Conservation (phyloP, 208 protist species). For the Novymonas esmeraldas region DNA sequence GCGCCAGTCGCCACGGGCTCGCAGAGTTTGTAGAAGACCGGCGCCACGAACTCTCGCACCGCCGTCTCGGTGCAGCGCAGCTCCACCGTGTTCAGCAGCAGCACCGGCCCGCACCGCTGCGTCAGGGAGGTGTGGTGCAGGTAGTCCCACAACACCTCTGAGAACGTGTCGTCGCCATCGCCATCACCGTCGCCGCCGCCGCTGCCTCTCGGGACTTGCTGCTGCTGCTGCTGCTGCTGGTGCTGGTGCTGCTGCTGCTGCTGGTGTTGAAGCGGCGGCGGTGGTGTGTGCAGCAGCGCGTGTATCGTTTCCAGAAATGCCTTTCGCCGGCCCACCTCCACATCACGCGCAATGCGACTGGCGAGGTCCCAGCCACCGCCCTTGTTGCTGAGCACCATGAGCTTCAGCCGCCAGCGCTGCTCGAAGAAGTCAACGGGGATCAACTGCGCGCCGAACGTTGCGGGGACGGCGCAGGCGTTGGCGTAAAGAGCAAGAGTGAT, state of each 20-base stretch:
- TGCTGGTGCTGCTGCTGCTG: background rate
- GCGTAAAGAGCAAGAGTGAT: constrained; percentile 27
- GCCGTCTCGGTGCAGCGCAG: constrained; percentile 39
- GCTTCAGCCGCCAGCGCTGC: constrained; percentile 40
- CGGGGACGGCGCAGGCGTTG: constrained; percentile 27
- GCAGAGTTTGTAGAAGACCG: constrained; percentile 36
- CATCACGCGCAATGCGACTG: constrained; percentile 33
- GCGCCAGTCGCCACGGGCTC: constrained; percentile 4
- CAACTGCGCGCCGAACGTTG: constrained; percentile 35
- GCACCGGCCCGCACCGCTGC: constrained; percentile 31
- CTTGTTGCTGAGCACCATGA: constrained; percentile 34
- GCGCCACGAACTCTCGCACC: constrained; percentile 35
- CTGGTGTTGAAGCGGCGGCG: background rate
- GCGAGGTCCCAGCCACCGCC: constrained; percentile 38
- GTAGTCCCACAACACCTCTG: constrained; percentile 10
- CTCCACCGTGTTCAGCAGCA: constrained; percentile 50
- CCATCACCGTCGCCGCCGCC: background rate
- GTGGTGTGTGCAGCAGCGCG: constrained; percentile 17
- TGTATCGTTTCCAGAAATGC: constrained; percentile 22
- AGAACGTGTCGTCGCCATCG: constrained; percentile 10
- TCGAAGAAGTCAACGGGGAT: constrained; percentile 29
- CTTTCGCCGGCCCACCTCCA: constrained; percentile 36
- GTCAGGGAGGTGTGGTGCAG: constrained; percentile 17
- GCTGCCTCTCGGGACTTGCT: background rate
- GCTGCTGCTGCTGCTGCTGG: too few species aligned